A percentile compares a stretch with the other conserved stretches of the same genome.
Conservation (phyloP, 2,329 filamentous ascomycete genomes). For the Cadophora sp. region DNA sequence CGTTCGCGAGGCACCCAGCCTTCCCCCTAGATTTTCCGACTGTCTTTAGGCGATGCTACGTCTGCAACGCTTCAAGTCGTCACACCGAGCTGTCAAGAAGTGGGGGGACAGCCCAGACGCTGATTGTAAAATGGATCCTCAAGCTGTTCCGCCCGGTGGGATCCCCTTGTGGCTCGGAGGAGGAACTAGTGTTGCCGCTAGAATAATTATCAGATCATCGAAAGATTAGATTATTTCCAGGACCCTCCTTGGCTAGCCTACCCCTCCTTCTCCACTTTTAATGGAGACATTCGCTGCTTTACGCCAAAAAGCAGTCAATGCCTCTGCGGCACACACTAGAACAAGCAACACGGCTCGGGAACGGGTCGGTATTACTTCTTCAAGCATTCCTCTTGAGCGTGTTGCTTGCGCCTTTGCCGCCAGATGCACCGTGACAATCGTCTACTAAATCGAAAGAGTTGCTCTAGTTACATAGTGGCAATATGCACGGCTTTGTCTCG, state of each 20-base stretch:
- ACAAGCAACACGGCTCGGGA: slow-evolving; percentile 10
- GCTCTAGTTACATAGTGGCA: background rate
- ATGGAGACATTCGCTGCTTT: background rate
- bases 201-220: slow-evolving; percentile 12
- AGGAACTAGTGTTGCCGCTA: background rate
- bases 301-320: background rate
- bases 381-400: background rate
- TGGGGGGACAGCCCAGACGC: background rate
- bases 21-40: slow-evolving; percentile 5
- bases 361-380: slow-evolving; percentile 10
- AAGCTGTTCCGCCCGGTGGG: background rate
- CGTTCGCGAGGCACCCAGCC: background rate
- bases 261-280: slow-evolving; percentile 6
- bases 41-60: background rate
- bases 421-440: background rate
- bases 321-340: background rate
- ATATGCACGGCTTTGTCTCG: background rate
- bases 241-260: background rate
- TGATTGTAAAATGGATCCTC: background rate
- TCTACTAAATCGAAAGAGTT: background rate
- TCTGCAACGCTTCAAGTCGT: slow-evolving; percentile 1
- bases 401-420: background rate
- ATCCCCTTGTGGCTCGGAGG: background rate
- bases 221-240: slow-evolving; percentile 14
- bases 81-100: slow-evolving; percentile 9